phyloP scores from a whole-genome alignment of 441 rosid genomes.

The Metrosideros polymorpha region DNA sequence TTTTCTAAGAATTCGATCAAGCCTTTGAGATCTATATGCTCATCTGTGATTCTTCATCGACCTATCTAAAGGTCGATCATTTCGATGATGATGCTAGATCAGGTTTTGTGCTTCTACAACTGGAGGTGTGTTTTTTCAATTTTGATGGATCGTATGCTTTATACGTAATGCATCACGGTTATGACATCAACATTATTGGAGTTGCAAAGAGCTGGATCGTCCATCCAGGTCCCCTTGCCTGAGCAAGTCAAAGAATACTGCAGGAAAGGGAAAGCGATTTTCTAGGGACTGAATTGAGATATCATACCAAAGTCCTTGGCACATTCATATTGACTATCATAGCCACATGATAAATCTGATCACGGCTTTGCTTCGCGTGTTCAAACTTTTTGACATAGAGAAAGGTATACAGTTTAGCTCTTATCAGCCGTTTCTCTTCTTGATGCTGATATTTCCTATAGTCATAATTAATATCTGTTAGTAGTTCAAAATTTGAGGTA shows the following conservation, averaged over 20 bases:
- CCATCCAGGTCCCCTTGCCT: background rate
- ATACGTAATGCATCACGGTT: background rate
- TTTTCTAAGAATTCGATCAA: background rate
- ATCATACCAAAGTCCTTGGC: fast-evolving
- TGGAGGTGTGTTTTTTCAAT: background rate
- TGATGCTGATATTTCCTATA: fast-evolving
- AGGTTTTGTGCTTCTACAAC: fast-evolving
- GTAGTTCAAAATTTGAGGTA: background rate
- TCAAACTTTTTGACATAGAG: background rate
- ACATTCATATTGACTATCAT: fast-evolving
- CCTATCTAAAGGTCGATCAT: background rate
- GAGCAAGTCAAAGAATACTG: background rate
- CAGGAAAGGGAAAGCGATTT: background rate
- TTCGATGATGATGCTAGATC: background rate
- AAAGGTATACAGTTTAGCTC: background rate
- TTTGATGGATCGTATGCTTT: background rate
- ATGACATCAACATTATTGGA: background rate
- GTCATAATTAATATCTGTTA: background rate
- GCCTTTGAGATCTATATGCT: background rate
- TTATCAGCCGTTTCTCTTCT: background rate
- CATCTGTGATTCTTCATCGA: background rate
- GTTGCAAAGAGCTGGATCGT: background rate
- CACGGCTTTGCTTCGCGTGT: background rate
- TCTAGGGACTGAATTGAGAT: background rate
- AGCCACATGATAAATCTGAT: background rate